Base-by-base conservation (phyloP, 805 yeast species). In the Torulaspora maleeae region DNA sequence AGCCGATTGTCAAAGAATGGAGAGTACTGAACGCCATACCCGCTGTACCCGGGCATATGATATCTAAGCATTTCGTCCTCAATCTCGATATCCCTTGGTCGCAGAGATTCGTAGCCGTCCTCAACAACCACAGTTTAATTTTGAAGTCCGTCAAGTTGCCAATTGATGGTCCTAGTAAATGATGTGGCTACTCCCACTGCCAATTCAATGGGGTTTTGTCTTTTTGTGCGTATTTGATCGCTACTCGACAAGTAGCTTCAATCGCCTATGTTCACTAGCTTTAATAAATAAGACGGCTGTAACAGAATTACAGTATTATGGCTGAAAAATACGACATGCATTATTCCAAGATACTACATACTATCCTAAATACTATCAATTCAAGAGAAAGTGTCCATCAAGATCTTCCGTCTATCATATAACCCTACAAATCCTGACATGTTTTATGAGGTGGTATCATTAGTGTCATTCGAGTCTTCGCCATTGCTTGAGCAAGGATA, bases 1-100 rank as follows among this genome's bases (percentile, higher is more conserved):
- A 91, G 59, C 58, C 86, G 85, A 68, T 85, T 86, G 65, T 91
- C 98, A 56, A 80, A 86, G 58, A 81, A 91, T 1, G 98, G 97
- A 0, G 96, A 88, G 69, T 91, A 93, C 57, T 83, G 83, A 12
- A 89, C 84, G 0, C 83, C 82, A 61, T 87, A 87, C 12, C 97
- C 97, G 60, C 88, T 84, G 66, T 78, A 88, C 0, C 96, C 95
- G 13, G 71, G 67, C 20, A 95, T 86, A 54, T 86, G 72, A 62
- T 73, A 88, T 2, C 82, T 71, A 15, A 87, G 73, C 96, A 89
- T 86, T 16, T 30, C 41, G 17, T 17, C 24, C 12, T 32, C 22
- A 19, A 17, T 33, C 24, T 25, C 22, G 11, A 25, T 22, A 22
- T 7, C 25, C 25, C 25, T 6, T 22, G 3, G 10, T 22, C 8